These are phyloP conservation scores for Suhomyces canberraensis DNA, from an alignment of 805 yeast genomes.

Conservation along the genomic window DNA sequence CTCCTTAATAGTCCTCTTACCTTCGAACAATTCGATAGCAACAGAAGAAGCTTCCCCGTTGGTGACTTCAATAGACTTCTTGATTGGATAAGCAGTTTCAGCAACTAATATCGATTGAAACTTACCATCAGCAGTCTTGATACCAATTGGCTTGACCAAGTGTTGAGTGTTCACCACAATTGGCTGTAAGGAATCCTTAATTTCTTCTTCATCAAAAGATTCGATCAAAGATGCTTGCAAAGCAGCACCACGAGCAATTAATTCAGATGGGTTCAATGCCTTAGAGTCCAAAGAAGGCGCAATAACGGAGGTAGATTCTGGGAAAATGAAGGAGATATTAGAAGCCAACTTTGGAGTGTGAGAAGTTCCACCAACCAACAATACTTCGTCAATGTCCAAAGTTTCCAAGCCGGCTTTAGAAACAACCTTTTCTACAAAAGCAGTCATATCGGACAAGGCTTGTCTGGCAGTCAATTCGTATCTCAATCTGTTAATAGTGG, in stretches of 20 bases:
- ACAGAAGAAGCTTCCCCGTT: conserved; percentile 58
- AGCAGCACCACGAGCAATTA: conserved; percentile 92
- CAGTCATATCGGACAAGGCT: conserved; percentile 70
- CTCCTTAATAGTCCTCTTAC: conserved; percentile 78
- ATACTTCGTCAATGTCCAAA: conserved; percentile 84
- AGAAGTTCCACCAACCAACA: conserved; percentile 91
- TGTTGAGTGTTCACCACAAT: conserved; percentile 88
- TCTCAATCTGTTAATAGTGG: conserved; percentile 90
- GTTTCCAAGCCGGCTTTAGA: conserved; percentile 80
- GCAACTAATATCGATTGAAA: conserved; percentile 72
- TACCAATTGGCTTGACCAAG: conserved; percentile 77
- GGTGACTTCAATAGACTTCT: conserved; percentile 64
- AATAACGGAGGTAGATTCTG: conserved; percentile 68
- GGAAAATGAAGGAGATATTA: conserved; percentile 71
- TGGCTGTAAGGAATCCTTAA: conserved; percentile 76
- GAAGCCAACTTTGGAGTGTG: conserved; percentile 87
- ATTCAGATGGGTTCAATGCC: conserved; percentile 84
- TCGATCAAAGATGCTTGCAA: conserved; percentile 88
- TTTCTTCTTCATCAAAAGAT: conserved; percentile 78
- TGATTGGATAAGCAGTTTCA: conserved; percentile 89
- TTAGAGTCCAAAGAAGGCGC: conserved; percentile 78
- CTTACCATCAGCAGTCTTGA: conserved; percentile 67
- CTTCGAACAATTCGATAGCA: conserved; percentile 75
- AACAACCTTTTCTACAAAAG: conserved; percentile 71
- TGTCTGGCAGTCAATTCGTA: conserved; percentile 83